phyloP scores from a whole-genome alignment of 2,329 filamentous ascomycete species.

The Lanzia echinophila region DNA sequence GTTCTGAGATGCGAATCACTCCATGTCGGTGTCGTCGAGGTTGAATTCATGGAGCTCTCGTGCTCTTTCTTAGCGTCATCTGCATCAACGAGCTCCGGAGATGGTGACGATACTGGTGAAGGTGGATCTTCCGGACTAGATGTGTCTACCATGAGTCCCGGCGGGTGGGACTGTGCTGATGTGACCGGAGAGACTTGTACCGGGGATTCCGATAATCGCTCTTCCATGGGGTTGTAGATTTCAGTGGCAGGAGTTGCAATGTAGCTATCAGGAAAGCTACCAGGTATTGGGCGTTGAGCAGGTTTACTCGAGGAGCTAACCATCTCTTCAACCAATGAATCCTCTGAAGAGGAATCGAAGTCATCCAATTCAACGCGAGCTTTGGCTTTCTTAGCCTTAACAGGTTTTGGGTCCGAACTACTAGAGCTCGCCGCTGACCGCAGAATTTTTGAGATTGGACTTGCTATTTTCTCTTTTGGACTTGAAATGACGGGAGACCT shows the following conservation, averaged over 20 bases:
- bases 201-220: conserved; percentile 60
- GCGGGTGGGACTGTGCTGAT: conserved; percentile 45
- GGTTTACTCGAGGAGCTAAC: conserved; percentile 19
- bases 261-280: conserved; percentile 31
- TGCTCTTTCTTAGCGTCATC: conserved; percentile 35
- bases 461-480: conserved; percentile 35
- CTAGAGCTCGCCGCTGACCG: conserved; percentile 34
- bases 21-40: conserved; percentile 60
- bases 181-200: conserved; percentile 56
- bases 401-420: conserved; percentile 43
- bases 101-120: conserved; percentile 57
- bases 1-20: conserved; percentile 78
- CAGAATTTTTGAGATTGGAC: conserved; percentile 38
- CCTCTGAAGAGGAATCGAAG: conserved; percentile 47
- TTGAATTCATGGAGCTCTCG: conserved; percentile 49
- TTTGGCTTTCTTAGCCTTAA: conserved; percentile 53
- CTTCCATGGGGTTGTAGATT: conserved; percentile 29
- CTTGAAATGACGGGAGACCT: conserved; percentile 31
- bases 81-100: conserved; percentile 51
- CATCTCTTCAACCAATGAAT: conserved; percentile 31
- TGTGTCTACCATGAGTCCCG: conserved; percentile 62
- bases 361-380: conserved; percentile 63
- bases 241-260: conserved; percentile 26
- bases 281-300: conserved; percentile 27
- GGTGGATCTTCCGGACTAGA: conserved; percentile 63